Percentiles rank a stretch among this genome's conserved stretches.
These are phyloP conservation scores for Apiosordaria backusii DNA, from an alignment of 495 filamentous ascomycete genomes.

Conservation along the genomic window DNA sequence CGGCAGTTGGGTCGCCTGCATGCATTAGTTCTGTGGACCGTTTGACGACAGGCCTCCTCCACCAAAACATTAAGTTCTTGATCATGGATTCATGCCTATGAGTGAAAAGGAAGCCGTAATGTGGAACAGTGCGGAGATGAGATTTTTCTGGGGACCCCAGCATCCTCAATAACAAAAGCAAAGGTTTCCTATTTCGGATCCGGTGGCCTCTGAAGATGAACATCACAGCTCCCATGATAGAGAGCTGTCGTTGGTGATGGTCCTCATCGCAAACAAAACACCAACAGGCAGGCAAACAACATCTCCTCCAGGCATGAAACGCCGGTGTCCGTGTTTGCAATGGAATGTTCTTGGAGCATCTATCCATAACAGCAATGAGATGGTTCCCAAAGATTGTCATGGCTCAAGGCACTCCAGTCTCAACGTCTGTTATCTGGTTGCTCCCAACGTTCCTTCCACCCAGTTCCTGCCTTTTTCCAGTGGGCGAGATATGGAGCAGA, in stretches of 20 bases:
- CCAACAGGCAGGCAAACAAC: neutral
- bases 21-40: slow-evolving; percentile 1
- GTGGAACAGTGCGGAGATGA: neutral
- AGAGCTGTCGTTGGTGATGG: too few species aligned
- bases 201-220: neutral
- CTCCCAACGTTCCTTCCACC: too few species aligned
- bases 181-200: neutral
- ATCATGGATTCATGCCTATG: neutral
- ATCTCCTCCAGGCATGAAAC: neutral
- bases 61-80: neutral
- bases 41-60: slow-evolving; percentile 1
- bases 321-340: neutral
- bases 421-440: neutral
- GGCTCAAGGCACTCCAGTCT: neutral
- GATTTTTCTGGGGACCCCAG: neutral
- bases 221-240: too few species aligned
- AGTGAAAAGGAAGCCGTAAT: neutral
- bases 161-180: neutral
- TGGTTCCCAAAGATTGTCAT: neutral
- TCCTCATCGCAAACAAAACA: neutral
- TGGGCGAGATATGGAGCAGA: too few species aligned
- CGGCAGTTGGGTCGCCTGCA: slow-evolving; percentile 3
- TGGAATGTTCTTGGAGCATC: neutral
- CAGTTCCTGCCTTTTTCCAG: too few species aligned
- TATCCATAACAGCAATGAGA: neutral